Evolutionary conservation across 345 rosid species (phyloP).

Genomic region (Clausena lansium): DNA sequence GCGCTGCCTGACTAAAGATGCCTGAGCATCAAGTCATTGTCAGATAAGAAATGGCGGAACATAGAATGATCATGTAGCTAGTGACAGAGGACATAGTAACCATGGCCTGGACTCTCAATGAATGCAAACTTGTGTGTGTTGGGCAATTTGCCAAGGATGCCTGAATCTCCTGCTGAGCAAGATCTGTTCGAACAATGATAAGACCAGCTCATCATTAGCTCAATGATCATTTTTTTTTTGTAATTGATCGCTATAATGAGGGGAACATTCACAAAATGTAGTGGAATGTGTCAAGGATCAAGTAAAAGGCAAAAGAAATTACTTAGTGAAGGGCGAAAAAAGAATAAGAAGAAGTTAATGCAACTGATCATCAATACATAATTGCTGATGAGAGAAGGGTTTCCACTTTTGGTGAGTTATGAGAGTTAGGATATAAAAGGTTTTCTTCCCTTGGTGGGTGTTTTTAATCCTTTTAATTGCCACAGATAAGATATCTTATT

Average conservation of each 20-base stretch:
- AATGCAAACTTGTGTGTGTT: constrained; percentile 4
- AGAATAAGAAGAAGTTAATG: too few species aligned
- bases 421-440: neutral
- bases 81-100: neutral
- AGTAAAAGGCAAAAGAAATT: too few species aligned
- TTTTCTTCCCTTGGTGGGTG: neutral
- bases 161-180: constrained; percentile 12
- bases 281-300: too few species aligned
- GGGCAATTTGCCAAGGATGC: neutral
- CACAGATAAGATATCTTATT: neutral
- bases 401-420: neutral
- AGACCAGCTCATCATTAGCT: constrained; percentile 13
- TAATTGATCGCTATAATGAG: neutral
- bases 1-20: neutral
- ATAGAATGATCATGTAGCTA: neutral
- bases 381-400: neutral
- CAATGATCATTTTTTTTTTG: constrained; percentile 5
- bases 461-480: neutral
- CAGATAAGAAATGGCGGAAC: neutral
- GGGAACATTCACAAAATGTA: constrained; percentile 14
- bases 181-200: constrained; percentile 14
- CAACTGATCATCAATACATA: too few species aligned
- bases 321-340: too few species aligned
- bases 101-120: constrained; percentile 7
- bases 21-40: constrained; percentile 1